phyloP scores from a whole-genome alignment of 2,329 filamentous ascomycete species.

The Magnaporthiopsis incrustans region DNA sequence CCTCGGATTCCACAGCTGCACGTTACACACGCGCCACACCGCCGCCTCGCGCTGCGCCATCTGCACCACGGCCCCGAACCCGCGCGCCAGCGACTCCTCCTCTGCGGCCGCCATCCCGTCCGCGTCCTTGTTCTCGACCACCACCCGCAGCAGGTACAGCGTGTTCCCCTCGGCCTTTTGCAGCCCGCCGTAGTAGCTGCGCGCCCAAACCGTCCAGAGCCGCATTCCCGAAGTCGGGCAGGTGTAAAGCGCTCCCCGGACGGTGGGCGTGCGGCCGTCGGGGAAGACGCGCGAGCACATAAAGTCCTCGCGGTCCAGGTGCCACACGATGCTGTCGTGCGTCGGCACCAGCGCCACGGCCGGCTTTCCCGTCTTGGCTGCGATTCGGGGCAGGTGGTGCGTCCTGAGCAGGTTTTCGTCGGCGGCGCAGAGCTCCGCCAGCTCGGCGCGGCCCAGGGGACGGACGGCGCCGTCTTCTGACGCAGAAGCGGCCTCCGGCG shows the following conservation, averaged over 20 bases:
- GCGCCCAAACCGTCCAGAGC: conserved; percentile 69
- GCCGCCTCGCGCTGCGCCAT: conserved; percentile 63
- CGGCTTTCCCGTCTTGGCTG: conserved; percentile 20
- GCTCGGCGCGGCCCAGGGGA: conserved; percentile 49
- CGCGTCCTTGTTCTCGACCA: conserved; percentile 33
- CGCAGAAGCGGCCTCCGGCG: neutral
- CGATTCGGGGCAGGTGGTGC: conserved; percentile 32
- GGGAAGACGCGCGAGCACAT: conserved; percentile 55
- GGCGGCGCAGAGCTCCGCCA: conserved; percentile 51
- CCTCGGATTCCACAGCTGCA: conserved; percentile 80
- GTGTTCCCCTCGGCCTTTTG: conserved; percentile 52
- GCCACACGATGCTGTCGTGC: conserved; percentile 62
- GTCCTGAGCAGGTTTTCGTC: conserved; percentile 57
- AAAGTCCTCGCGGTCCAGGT: conserved; percentile 74
- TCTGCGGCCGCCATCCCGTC: conserved; percentile 24
- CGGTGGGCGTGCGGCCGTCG: conserved; percentile 37
- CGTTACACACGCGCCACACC: conserved; percentile 59
- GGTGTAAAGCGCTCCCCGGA: conserved; percentile 63
- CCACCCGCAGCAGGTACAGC: conserved; percentile 61
- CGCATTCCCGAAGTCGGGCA: conserved; percentile 43
- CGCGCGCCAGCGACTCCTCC: conserved; percentile 36
- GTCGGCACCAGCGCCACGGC: conserved; percentile 63
- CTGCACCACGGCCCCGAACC: conserved; percentile 54
- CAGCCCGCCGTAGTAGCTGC: conserved; percentile 53
- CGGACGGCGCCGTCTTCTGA: conserved; percentile 13